Evolutionary conservation across 441 rosid genomes (phyloP), one percentile per base, ranked within the genome.

Genomic region (Brassica hybrid): DNA sequence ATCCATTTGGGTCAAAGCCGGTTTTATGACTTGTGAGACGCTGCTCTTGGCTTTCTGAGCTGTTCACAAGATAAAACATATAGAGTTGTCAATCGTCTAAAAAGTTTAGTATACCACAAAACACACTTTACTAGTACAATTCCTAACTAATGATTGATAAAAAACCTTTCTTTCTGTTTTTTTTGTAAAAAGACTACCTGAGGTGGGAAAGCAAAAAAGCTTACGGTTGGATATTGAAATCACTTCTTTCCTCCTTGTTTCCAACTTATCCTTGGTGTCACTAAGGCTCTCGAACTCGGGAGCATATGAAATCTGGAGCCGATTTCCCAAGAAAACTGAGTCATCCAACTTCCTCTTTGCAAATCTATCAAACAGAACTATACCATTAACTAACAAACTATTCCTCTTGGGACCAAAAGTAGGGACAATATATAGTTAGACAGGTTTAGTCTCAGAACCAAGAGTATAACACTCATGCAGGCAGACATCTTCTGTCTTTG

Each of bases 281-380:
- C 71, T 59, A 3, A 89, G 78, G 74, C 81, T 88, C 83, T 95
- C 98, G 67, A 88, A 95, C 7, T 90, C 88, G 19, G 96, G 85
- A 75, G 97, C 97, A 85, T 92, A 92, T 0, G 90, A 84, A 71
- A 95, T 90, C 75, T 88, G 89, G 71, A 93, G 81, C 59, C 81
- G 82, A 59, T 93, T 90, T 70, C 97, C 97, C 71, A 93, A 79
- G 83, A 93, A 95, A 19, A 76, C 85, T 81, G 80, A 87, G 80
- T 88, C 96, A 64, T 94, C 99, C 87, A 95, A 76, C 77, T 90
- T 93, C 83, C 92, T 86, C 82, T 95, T 95, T 0, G 98, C 98
- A 88, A 89, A 89, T 86, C 99, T 95, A 78, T 69, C 43, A 36
- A 12, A 14, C 52, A 54, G 30, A 69, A 65, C 61, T 41, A 73